Evolutionary conservation across 1,139 yeast species (phyloP).

Genomic region (Saccharomyces hybrid): DNA sequence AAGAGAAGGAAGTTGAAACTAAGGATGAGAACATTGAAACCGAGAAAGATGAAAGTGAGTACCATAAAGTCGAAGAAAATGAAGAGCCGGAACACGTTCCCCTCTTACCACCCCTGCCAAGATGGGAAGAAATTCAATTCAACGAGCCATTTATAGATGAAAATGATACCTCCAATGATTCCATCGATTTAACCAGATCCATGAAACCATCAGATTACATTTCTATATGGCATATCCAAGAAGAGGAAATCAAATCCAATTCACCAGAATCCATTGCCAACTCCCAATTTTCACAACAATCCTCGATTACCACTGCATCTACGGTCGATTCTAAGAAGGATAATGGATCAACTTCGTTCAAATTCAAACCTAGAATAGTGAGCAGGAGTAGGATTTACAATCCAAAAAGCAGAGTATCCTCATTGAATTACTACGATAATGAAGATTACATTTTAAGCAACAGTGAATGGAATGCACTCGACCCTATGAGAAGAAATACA

Average conservation of each 20-base stretch:
- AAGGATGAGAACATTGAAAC: neutral
- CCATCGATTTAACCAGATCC: constrained; percentile 40
- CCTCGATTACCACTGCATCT: constrained; percentile 13
- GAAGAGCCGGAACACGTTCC: constrained; percentile 1
- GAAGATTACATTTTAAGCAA: constrained; percentile 9
- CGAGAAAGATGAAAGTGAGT: neutral
- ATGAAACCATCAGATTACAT: constrained; percentile 29
- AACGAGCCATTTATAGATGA: constrained; percentile 24
- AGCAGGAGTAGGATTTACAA: constrained; percentile 13
- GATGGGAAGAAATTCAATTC: constrained; percentile 17
- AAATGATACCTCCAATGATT: constrained; percentile 35
- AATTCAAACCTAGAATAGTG: constrained; percentile 15
- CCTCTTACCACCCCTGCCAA: constrained; percentile 15
- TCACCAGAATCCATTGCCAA: constrained; percentile 29
- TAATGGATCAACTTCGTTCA: constrained; percentile 5
- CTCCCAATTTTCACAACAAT: constrained; percentile 22
- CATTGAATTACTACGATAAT: constrained; percentile 2
- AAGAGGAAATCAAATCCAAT: constrained; percentile 17
- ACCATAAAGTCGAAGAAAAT: neutral
- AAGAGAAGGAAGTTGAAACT: neutral
- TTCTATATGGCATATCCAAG: constrained; percentile 34
- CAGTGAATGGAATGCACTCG: constrained; percentile 13
- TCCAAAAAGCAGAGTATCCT: constrained; percentile 3
- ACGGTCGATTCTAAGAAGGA: constrained; percentile 4
- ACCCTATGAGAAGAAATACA: constrained; percentile 22